Percentiles rank a stretch among this genome's conserved stretches.
Evolutionary conservation across 345 rosid species (phyloP).

Genomic region (Gossypium ekmanianum): DNA sequence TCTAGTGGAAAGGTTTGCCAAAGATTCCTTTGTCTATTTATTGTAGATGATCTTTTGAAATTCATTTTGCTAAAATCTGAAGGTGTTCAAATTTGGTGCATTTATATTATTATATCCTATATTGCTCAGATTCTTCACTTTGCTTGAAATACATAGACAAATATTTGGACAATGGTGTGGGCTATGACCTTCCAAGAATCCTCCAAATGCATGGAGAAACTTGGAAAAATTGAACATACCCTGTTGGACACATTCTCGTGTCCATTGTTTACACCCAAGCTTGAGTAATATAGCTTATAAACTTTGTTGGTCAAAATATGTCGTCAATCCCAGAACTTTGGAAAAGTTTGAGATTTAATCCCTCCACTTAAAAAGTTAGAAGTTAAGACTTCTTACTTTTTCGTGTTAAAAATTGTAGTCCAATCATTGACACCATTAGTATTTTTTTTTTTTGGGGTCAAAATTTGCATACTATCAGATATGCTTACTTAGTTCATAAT

Average conservation of each 20-base stretch:
- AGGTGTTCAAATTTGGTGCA: background rate
- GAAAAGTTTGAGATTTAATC: background rate
- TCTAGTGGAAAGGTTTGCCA: conserved; percentile 45
- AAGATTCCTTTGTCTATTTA: conserved; percentile 7
- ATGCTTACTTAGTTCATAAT: background rate
- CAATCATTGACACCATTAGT: background rate
- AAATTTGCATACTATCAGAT: background rate
- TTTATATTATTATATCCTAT: background rate
- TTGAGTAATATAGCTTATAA: background rate
- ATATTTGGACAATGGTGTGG: background rate
- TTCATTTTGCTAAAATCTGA: background rate
- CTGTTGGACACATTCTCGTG: background rate
- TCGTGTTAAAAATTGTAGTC: background rate
- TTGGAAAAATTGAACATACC: background rate
- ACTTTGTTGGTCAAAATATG: background rate
- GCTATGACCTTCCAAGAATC: background rate
- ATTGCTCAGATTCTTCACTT: background rate
- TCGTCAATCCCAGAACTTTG: background rate
- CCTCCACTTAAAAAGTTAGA: background rate
- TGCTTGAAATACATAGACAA: background rate
- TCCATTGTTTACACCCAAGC: background rate
- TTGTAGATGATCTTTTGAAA: background rate
- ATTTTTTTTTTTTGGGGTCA: background rate
- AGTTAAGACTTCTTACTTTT: background rate
- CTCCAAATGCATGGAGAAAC: background rate